phyloP scores from a whole-genome alignment of 2,329 filamentous ascomycete species.

The Daldinia eschscholtzii region DNA sequence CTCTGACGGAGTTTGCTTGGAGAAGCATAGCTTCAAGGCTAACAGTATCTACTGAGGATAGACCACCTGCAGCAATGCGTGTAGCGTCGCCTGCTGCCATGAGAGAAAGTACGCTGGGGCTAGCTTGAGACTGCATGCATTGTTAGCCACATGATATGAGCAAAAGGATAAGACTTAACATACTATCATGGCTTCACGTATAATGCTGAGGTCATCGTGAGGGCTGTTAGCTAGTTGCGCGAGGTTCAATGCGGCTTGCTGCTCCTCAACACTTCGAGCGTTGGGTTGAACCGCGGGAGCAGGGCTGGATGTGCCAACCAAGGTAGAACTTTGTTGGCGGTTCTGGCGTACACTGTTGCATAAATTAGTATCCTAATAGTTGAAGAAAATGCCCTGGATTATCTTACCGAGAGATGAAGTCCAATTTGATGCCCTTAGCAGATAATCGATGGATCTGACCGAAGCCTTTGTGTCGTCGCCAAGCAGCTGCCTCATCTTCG shows the following conservation, averaged over 20 bases:
- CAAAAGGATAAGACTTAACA: conserved; percentile 52
- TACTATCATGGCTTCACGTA: conserved; percentile 74
- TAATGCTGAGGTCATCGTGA: conserved; percentile 63
- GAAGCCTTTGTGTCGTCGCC: conserved; percentile 70
- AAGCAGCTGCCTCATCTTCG: conserved; percentile 61
- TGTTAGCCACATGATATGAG: conserved; percentile 23
- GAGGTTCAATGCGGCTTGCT: conserved; percentile 75
- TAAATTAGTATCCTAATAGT: conserved; percentile 33
- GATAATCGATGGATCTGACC: conserved; percentile 75
- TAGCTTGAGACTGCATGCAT: conserved; percentile 58
- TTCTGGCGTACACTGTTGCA: conserved; percentile 50
- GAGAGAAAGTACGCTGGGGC: conserved; percentile 60
- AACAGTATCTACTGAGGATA: conserved; percentile 59
- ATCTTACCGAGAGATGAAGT: conserved; percentile 77
- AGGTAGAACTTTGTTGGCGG: conserved; percentile 42
- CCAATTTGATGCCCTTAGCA: conserved; percentile 73
- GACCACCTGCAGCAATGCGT: conserved; percentile 57
- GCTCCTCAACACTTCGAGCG: conserved; percentile 67
- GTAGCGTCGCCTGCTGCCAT: conserved; percentile 63
- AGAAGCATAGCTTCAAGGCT: conserved; percentile 63
- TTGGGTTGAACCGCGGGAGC: conserved; percentile 53
- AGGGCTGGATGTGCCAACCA: conserved; percentile 34
- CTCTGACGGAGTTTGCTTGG: conserved; percentile 60
- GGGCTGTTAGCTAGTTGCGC: conserved; percentile 66
- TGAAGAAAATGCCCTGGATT: neutral